Percentiles rank a stretch among this genome's conserved stretches.
Conservation (phyloP, 2,329 filamentous ascomycete species). For the Davidsoniella australis region DNA sequence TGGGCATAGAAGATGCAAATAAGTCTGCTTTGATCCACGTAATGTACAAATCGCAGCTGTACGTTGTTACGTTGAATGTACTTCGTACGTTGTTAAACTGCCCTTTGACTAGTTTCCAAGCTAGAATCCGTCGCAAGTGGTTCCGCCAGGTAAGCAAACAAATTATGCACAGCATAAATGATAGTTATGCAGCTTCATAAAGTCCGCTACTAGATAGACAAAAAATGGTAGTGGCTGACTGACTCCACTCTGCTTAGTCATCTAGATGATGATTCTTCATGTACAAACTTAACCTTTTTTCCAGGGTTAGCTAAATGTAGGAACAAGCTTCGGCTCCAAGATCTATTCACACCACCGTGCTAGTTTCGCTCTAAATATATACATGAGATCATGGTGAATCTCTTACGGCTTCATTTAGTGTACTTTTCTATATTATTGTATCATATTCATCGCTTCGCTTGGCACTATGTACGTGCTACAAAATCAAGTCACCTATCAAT, state of each 20-base stretch:
- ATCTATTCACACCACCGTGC: not conserved
- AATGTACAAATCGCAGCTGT: too few species aligned
- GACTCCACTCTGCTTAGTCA: not conserved
- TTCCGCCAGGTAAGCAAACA: not conserved
- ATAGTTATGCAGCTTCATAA: not conserved
- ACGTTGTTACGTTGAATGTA: not conserved
- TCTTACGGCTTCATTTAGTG: not conserved
- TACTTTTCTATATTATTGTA: not conserved
- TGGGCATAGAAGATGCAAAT: too few species aligned
- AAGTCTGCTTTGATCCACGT: too few species aligned
- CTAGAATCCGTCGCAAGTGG: too few species aligned
- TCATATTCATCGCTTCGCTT: not conserved
- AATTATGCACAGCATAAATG: not conserved
- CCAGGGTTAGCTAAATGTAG: not conserved
- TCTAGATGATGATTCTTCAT: not conserved
- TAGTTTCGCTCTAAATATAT: not conserved
- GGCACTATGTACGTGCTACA: slow-evolving; percentile 9
- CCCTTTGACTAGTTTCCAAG: not conserved
- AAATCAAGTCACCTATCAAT: slow-evolving; percentile 10
- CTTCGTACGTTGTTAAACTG: not conserved
- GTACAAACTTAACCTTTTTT: slow-evolving; percentile 2
- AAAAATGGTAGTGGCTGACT: slow-evolving; percentile 7
- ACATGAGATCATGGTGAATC: not conserved
- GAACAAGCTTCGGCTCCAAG: not conserved
- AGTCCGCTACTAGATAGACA: not conserved